Evolutionary conservation across 371 early-diverging fungal genomes (phyloP).

Genomic region (Gilbertella persicaria): DNA sequence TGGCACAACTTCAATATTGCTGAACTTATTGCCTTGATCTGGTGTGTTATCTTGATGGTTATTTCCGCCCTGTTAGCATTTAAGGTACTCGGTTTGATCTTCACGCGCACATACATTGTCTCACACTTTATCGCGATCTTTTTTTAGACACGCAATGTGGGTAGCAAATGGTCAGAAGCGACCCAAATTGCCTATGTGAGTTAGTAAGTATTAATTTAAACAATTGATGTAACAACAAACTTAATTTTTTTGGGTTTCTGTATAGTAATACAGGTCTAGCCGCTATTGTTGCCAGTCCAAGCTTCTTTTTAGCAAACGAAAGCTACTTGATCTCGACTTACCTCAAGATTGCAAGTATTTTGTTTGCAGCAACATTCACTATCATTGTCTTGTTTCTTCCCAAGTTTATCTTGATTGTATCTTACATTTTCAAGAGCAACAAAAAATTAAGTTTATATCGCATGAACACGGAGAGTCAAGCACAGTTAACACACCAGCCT

Average conservation of each 20-base stretch:
- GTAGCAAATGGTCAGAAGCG: conserved; percentile 45
- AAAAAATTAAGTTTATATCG: conserved; percentile 20
- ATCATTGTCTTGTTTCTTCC: conserved; percentile 36
- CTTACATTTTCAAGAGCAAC: conserved; percentile 22
- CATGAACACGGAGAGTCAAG: conserved; percentile 16
- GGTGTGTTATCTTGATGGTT: conserved; percentile 25
- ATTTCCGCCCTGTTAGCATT: conserved; percentile 40
- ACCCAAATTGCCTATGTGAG: conserved; percentile 49
- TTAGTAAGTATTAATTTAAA: conserved; percentile 36
- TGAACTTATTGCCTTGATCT: conserved; percentile 23
- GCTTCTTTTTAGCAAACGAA: conserved; percentile 33
- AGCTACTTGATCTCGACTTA: conserved; percentile 25
- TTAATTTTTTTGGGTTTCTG: conserved; percentile 3
- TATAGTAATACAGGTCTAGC: conserved; percentile 36
- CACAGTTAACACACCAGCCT: conserved; percentile 8
- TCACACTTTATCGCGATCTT: neutral
- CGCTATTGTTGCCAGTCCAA: conserved; percentile 28
- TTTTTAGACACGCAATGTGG: conserved; percentile 37
- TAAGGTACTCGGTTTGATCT: conserved; percentile 26
- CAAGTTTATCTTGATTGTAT: conserved; percentile 26
- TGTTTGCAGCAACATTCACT: conserved; percentile 40
- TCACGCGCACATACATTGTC: neutral
- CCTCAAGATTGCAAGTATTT: conserved; percentile 30
- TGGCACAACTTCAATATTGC: conserved; percentile 27
- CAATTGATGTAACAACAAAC: neutral